Percentiles rank a stretch among this genome's conserved stretches.
Conservation (phyloP, 768 basidiomycete genomes). For the Amanita rimosa region DNA sequence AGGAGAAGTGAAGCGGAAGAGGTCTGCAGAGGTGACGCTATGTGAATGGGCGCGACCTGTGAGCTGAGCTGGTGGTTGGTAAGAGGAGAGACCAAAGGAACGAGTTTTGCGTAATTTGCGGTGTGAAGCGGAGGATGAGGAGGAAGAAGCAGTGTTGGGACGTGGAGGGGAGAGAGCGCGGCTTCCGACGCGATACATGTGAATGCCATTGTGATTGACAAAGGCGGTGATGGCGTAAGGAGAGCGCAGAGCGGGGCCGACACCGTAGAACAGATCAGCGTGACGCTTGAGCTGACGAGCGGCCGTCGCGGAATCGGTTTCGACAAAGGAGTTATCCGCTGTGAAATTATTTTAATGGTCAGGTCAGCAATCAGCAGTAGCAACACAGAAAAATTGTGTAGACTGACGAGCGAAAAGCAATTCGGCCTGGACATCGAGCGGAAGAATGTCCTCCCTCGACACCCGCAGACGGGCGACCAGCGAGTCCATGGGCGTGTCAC, state of each 20-base stretch:
- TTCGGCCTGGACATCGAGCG: constrained; percentile 37
- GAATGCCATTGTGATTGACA: constrained; percentile 70
- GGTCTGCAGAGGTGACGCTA: constrained; percentile 65
- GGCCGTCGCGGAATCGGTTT: constrained; percentile 67
- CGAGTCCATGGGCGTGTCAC: neutral
- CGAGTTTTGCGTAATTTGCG: constrained; percentile 63
- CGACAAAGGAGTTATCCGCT: constrained; percentile 68
- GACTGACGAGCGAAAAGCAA: constrained; percentile 34
- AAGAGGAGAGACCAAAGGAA: constrained; percentile 33
- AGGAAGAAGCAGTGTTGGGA: constrained; percentile 14
- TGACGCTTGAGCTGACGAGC: constrained; percentile 69
- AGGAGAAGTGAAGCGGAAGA: constrained; percentile 29
- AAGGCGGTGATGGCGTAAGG: constrained; percentile 79
- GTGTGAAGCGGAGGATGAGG: constrained; percentile 14
- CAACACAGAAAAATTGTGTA: constrained; percentile 8
- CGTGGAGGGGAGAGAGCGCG: constrained; percentile 33
- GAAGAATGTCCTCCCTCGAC: constrained; percentile 24
- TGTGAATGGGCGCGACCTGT: constrained; percentile 63
- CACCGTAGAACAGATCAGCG: constrained; percentile 60
- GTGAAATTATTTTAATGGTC: too few relatives aligned
- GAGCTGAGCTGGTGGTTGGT: constrained; percentile 1
- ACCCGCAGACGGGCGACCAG: constrained; percentile 7
- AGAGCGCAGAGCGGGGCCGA: constrained; percentile 55
- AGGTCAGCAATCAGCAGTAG: neutral
- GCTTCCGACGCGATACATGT: constrained; percentile 71